phyloP scores from a whole-genome alignment of 140 eudicot species.

The Cichorium intybus region DNA sequence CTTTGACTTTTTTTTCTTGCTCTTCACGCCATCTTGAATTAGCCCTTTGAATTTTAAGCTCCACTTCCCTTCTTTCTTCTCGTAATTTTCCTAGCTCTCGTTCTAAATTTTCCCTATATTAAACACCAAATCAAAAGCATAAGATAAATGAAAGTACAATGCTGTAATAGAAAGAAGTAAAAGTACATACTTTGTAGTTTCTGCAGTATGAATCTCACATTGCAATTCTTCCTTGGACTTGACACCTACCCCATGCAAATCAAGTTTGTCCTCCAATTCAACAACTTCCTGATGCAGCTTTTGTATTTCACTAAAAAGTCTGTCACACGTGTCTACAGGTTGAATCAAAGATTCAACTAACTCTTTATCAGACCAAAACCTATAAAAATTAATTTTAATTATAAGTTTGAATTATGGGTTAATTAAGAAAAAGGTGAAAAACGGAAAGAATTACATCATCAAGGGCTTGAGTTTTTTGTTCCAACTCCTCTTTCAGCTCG shows the following conservation, averaged over 20 bases:
- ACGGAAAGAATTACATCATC: slow-evolving; percentile 69
- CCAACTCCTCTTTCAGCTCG: slow-evolving; percentile 72
- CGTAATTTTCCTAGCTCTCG: slow-evolving; percentile 47
- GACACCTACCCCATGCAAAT: slow-evolving; percentile 52
- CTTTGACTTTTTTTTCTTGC: slow-evolving; percentile 48
- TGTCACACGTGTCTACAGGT: slow-evolving; percentile 68
- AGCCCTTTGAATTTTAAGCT: slow-evolving; percentile 31
- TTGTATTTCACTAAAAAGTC: slow-evolving; percentile 61
- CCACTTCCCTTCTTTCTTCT: slow-evolving; percentile 54
- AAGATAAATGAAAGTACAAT: neutral
- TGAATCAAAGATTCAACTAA: slow-evolving; percentile 63
- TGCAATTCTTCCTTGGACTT: slow-evolving; percentile 68
- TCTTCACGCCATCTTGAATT: slow-evolving; percentile 33
- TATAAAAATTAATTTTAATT: slow-evolving; percentile 17
- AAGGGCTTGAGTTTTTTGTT: slow-evolving; percentile 74
- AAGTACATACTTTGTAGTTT: slow-evolving; percentile 56
- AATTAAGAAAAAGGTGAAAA: neutral
- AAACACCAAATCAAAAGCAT: slow-evolving; percentile 23
- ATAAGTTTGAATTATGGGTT: neutral
- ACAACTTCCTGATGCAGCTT: slow-evolving; percentile 48
- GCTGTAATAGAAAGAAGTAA: too few species aligned
- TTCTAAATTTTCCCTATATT: slow-evolving; percentile 48
- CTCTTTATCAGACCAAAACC: slow-evolving; percentile 83
- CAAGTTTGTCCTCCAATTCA: slow-evolving; percentile 57
- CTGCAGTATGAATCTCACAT: slow-evolving; percentile 44